Evolutionary conservation across 257 asterid genomes (phyloP).

Genomic region (Salvia rosmarinus): DNA sequence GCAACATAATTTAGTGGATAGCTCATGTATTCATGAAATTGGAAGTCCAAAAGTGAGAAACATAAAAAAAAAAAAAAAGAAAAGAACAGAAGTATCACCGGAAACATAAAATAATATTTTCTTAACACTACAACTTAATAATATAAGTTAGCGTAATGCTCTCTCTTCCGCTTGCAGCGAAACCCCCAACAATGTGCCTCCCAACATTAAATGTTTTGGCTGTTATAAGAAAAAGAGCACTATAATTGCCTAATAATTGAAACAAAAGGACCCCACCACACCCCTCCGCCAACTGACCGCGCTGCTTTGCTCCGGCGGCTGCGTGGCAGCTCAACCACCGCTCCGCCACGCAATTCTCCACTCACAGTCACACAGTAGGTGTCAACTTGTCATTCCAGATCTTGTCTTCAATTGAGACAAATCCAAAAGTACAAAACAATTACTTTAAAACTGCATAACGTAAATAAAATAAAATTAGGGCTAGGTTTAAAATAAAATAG

Average conservation of each 20-base stretch:
- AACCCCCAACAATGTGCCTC: slow-evolving; percentile 31
- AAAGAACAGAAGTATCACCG: background rate
- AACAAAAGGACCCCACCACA: background rate
- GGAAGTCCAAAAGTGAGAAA: background rate
- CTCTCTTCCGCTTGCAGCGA: background rate
- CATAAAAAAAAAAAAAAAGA: background rate
- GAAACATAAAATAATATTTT: no score
- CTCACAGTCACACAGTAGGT: slow-evolving; percentile 49
- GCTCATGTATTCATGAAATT: background rate
- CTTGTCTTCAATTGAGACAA: slow-evolving; percentile 57
- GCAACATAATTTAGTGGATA: background rate
- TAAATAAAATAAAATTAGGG: background rate
- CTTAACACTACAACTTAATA: no score
- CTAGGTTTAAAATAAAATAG: slow-evolving; percentile 38
- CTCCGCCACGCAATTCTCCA: slow-evolving; percentile 49
- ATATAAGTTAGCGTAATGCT: no score
- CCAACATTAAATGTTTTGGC: slow-evolving; percentile 35
- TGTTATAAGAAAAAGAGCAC: slow-evolving; percentile 10
- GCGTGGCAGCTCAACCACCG: slow-evolving; percentile 46
- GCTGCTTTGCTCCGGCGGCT: slow-evolving; percentile 45
- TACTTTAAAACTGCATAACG: background rate
- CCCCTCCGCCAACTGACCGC: slow-evolving; percentile 32
- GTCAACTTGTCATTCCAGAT: slow-evolving; percentile 52
- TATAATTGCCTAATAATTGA: slow-evolving; percentile 39
- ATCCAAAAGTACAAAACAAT: slow-evolving; percentile 36